phyloP scores from a whole-genome alignment of 768 basidiomycete species.

The Brasilioporus rufonigricans region DNA sequence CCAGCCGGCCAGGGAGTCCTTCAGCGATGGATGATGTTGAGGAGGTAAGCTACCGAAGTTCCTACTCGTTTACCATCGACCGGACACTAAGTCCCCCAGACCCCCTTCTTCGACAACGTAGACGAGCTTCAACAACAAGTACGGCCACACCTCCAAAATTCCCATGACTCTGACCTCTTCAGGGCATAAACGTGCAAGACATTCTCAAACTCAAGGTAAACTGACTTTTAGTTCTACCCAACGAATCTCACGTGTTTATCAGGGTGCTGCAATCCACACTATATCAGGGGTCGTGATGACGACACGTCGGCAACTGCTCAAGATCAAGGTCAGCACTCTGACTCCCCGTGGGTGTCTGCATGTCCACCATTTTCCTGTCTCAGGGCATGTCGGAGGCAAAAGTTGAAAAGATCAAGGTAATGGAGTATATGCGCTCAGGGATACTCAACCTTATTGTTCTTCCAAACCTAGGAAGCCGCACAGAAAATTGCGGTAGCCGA shows the following conservation, averaged over 20 bases:
- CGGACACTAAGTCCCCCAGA: constrained; percentile 31
- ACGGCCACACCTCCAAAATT: constrained; percentile 18
- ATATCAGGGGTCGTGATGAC: constrained; percentile 90
- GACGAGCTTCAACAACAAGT: constrained; percentile 86
- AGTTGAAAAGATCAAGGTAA: constrained; percentile 93
- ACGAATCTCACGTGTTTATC: neutral
- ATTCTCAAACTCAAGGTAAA: constrained; percentile 87
- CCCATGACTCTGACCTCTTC: constrained; percentile 1
- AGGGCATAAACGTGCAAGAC: constrained; percentile 97
- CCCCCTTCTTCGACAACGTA: constrained; percentile 70
- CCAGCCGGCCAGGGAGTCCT: constrained; percentile 27
- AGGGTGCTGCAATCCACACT: constrained; percentile 82
- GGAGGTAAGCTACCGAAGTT: constrained; percentile 30
- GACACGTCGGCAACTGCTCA: constrained; percentile 82
- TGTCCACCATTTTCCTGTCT: neutral
- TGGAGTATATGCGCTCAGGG: constrained; percentile 15
- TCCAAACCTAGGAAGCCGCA: constrained; percentile 76
- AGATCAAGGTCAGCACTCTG: constrained; percentile 71
- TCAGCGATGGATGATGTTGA: constrained; percentile 37
- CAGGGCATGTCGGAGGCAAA: constrained; percentile 97
- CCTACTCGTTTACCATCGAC: neutral
- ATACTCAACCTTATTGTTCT: neutral
- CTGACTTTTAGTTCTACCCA: neutral
- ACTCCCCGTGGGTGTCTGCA: neutral
- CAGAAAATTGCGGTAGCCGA: constrained; percentile 71